phyloP scores from a whole-genome alignment of 768 basidiomycete species.

The Suillus placidus region DNA sequence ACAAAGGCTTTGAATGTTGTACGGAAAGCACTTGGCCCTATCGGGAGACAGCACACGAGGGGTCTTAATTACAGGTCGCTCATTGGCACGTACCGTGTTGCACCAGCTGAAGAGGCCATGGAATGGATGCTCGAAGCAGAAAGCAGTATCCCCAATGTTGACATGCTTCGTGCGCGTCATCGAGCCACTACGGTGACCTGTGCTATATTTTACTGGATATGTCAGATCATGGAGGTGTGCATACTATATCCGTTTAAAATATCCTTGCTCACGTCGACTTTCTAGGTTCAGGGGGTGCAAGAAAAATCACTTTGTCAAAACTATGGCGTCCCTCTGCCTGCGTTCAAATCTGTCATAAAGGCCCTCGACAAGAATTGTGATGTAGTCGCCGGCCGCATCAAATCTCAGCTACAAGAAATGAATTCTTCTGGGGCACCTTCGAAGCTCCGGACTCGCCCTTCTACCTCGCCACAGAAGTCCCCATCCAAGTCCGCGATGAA shows the following conservation, averaged over 20 bases:
- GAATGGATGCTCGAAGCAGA: constrained; percentile 42
- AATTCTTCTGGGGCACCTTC: neutral
- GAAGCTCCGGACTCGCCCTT: neutral
- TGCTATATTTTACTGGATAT: constrained; percentile 52
- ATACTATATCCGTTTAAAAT: no score
- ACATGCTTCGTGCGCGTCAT: constrained; percentile 23
- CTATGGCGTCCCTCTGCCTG: constrained; percentile 17
- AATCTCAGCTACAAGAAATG: constrained; percentile 12
- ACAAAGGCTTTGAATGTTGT: constrained; percentile 26
- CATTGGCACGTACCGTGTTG: constrained; percentile 29
- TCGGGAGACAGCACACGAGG: neutral
- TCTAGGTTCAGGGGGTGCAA: constrained; percentile 27
- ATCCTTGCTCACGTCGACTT: neutral
- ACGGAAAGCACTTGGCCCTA: constrained; percentile 17
- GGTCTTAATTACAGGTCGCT: constrained; percentile 35
- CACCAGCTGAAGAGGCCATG: constrained; percentile 19
- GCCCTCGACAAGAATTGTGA: constrained; percentile 31
- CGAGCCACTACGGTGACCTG: constrained; percentile 32
- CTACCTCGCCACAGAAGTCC: constrained; percentile 22
- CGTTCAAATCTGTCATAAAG: constrained; percentile 24
- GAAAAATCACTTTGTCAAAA: constrained; percentile 22
- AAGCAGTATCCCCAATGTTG: constrained; percentile 17
- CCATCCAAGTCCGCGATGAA: constrained; percentile 24
- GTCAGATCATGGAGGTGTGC: constrained; percentile 40
- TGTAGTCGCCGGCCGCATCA: constrained; percentile 27